Base-by-base conservation (phyloP, 2,329 filamentous ascomycete species). In the Plectosphaerella cucumerina region DNA sequence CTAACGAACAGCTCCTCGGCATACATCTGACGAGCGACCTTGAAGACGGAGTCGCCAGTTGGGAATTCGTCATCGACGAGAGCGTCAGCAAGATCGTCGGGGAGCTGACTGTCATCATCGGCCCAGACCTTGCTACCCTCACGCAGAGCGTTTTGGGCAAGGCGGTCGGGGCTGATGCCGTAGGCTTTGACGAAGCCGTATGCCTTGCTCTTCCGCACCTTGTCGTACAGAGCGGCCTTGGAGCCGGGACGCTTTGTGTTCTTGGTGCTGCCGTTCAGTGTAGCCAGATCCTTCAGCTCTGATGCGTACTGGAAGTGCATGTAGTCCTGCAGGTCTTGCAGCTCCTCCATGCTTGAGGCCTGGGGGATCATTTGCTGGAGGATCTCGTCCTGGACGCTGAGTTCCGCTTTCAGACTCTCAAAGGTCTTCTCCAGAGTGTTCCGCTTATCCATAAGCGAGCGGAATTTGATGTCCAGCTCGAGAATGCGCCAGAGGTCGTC, bases 241-340 rank as follows among this genome's bases (percentile, higher is more conserved):
- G 87, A 86, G n/a, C 92, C 87, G 6, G 94, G 90, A 26, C 92
- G 87, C 63, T 91, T 91, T 4, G 78, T 81, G 49, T 85, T 82
- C 53, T 87, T 87, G 10, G 77, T 70, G 50, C 83, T 83, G 14
- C 80, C 76, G 39, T 84, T 78, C 54, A 84, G 77, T 17, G 83
- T 73, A 14, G 85, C 82, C 45, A 95, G 70, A 56, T 97, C 92
- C 64, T 89, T 93, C 46, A 97, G 76, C 65, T 96, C 85, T 3
- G 84, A 76, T 5, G 89, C 84, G 61, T 97, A 97, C 62, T 92
- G 88, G 69, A 99, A 99, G 63, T 97, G 91, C 49, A 97, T 75
- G 61, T 97, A 97, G 63, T 99, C 94, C 64, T 97, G 93, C 20
- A 99, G 72, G 67, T 99, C 94, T 65, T 99, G 94, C 17, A 99